phyloP scores from a whole-genome alignment of 2,329 filamentous ascomycete genomes.

The Plenodomus biglobosus region DNA sequence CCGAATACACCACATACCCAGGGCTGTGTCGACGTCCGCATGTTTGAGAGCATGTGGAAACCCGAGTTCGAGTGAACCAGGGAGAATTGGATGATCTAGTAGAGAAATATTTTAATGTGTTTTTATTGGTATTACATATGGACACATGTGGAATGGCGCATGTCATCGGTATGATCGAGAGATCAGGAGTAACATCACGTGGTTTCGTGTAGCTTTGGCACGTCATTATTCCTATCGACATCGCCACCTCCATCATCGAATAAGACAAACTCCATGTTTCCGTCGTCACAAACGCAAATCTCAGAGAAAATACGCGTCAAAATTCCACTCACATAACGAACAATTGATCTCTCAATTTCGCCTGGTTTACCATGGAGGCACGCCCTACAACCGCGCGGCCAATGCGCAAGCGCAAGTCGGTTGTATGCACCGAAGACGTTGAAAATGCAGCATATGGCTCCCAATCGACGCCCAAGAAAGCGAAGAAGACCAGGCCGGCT shows the following conservation, averaged over 20 bases:
- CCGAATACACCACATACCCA: constrained; percentile 54
- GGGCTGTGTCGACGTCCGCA: constrained; percentile 59
- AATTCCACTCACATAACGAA: background rate
- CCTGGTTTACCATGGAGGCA: background rate
- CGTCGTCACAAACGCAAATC: background rate
- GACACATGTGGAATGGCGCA: constrained; percentile 64
- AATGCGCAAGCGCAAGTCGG: constrained; percentile 28
- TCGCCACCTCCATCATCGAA: background rate
- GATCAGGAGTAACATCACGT: constrained; percentile 48
- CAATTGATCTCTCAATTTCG: background rate
- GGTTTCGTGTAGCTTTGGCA: background rate
- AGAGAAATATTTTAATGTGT: constrained; percentile 46
- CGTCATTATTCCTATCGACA: background rate
- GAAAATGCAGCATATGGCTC: constrained; percentile 1
- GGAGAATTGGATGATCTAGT: constrained; percentile 43
- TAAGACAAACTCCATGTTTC: background rate
- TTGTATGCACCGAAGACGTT: constrained; percentile 11
- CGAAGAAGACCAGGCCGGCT: constrained; percentile 3
- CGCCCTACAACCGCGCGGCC: background rate
- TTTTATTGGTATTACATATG: constrained; percentile 58
- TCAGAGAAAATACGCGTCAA: background rate
- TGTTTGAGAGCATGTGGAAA: constrained; percentile 63
- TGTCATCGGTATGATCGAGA: constrained; percentile 60
- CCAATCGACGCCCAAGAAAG: constrained; percentile 9
- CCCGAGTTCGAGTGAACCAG: constrained; percentile 60